Conservation (phyloP, 768 basidiomycete genomes). For the Amyloporia xantha region DNA sequence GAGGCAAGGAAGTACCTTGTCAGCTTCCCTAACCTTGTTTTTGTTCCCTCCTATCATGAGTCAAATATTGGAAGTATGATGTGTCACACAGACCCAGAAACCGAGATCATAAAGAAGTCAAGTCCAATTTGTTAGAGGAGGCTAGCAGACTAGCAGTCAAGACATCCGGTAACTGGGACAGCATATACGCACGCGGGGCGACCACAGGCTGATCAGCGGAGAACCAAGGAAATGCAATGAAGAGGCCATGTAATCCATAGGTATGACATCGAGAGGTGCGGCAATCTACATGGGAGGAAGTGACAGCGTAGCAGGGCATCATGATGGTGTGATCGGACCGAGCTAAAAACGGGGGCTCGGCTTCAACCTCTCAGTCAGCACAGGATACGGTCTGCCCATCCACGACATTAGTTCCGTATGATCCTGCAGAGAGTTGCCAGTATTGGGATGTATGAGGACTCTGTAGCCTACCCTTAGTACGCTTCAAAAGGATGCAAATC, state of each 20-base stretch:
- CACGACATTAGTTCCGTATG: constrained; percentile 59
- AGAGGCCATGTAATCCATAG: not conserved
- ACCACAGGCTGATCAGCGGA: not conserved
- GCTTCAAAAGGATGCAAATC: not conserved
- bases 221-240: not conserved
- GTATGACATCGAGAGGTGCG: not conserved
- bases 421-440: constrained; percentile 45
- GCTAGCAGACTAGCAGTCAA: no score
- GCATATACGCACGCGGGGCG: not conserved
- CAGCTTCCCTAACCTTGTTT: not conserved
- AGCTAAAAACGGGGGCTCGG: not conserved
- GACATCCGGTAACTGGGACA: no score
- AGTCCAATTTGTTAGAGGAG: no score
- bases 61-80: no score
- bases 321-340: no score
- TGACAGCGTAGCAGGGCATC: no score
- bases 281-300: no score
- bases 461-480: constrained; percentile 26
- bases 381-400: constrained; percentile 60
- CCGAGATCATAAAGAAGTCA: no score
- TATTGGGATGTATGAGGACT: constrained; percentile 69
- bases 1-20: not conserved
- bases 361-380: constrained; percentile 36
- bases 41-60: not conserved
- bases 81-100: no score